Base-by-base conservation (phyloP, 179 eudicot species). In the Beta lomatogona region DNA sequence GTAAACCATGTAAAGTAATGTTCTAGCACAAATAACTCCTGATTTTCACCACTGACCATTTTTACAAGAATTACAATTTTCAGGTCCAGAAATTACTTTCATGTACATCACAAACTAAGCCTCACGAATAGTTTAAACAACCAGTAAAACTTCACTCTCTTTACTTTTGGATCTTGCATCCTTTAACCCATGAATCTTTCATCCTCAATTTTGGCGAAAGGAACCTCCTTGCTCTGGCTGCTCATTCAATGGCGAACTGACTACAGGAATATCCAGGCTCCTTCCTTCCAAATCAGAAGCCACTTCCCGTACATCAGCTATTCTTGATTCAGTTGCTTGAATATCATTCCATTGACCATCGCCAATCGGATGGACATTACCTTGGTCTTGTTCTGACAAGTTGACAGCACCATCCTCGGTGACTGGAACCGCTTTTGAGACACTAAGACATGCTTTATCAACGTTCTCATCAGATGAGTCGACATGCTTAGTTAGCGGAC, bases 291-390 rank as follows among this genome's bases (percentile, higher is more conserved):
- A 81, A 82, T 88, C 91, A 3, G 87, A 81, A 25, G 87, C 82
- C 67, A 94, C 87, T 83, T 96, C 99, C 80, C 96, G 85, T 9
- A 95, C 99, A 77, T 96, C 98, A 10, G 97, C 89, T 80, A 94
- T 91, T 53, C 88, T 85, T 57, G 97, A 91, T 36, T 96, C 99
- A 4, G 98, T 91, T 48, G 98, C 88, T 80, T 90, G 91, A 84
- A 96, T 94, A 82, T 96, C 99, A 70, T 88, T 96, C 98, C 98
- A 96, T 80, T 89, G 97, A 82, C 89, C 85, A 78, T 93, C 94
- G 53, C 85, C 86, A 73, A 86, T 83, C 6, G 97, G 86, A 71
- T 87, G 84, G 60, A 80, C 85, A 64, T 83, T 84, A 14, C 81
- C 60, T 83, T 87, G 91, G 76, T 91, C 90, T 53, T 83, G 89